phyloP scores from a whole-genome alignment of 73 alveolate species.

The Paramecium octaurelia region DNA sequence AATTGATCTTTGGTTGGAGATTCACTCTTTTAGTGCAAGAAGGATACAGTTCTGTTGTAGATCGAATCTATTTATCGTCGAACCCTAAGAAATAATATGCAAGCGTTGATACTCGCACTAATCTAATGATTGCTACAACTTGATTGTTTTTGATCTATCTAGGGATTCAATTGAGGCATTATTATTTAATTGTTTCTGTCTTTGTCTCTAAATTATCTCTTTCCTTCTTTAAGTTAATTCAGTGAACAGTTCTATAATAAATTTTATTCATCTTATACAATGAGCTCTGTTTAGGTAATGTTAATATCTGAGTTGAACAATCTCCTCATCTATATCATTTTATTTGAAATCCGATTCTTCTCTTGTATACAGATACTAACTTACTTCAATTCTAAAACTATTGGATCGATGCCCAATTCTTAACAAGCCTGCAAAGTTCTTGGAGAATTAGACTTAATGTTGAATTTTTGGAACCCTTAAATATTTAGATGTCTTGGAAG shows the following conservation, averaged over 20 bases:
- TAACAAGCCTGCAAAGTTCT: constrained; percentile 18
- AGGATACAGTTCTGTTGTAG: background rate
- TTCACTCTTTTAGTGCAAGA: background rate
- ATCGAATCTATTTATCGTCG: background rate
- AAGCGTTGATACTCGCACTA: background rate
- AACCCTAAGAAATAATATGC: background rate
- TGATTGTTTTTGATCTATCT: background rate
- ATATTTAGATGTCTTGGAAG: background rate
- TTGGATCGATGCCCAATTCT: constrained; percentile 18
- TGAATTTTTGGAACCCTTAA: background rate
- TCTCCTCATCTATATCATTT: constrained; percentile 15
- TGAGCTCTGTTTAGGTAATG: constrained; percentile 26
- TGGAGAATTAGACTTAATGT: constrained; percentile 32
- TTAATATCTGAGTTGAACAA: background rate
- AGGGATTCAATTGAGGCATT: constrained; percentile 9
- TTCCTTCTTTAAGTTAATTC: constrained; percentile 29
- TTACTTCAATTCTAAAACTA: background rate
- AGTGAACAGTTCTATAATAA: constrained; percentile 19
- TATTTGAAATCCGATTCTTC: background rate
- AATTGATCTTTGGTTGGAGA: background rate
- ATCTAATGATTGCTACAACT: background rate
- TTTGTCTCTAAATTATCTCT: constrained; percentile 1
- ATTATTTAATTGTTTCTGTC: background rate
- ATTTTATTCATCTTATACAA: background rate
- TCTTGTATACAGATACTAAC: background rate